Percentiles rank a stretch among this genome's conserved stretches.
phyloP scores from a whole-genome alignment of 2,329 filamentous ascomycete genomes.

The Cladophialophora bantiana region DNA sequence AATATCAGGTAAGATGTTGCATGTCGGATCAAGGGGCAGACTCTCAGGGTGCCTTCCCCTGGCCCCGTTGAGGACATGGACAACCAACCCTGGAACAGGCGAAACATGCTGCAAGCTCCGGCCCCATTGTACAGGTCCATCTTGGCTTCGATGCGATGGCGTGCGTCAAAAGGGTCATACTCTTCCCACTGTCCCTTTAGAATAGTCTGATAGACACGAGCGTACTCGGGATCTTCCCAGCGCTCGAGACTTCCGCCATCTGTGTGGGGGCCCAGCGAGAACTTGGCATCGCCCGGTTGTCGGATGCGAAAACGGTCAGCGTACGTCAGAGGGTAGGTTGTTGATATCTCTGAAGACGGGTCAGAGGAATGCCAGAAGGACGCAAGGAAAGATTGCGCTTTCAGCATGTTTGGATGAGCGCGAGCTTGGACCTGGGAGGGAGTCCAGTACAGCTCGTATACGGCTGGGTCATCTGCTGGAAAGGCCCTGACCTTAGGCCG shows the following conservation, averaged over 20 bases:
- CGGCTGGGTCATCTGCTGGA: slow-evolving; percentile 70
- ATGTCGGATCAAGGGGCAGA: slow-evolving; percentile 78
- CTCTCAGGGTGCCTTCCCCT: slow-evolving; percentile 78
- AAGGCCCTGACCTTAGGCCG: slow-evolving; percentile 63
- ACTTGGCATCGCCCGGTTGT: slow-evolving; percentile 72
- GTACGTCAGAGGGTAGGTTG: slow-evolving; percentile 70
- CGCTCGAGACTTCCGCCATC: slow-evolving; percentile 78
- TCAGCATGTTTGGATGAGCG: slow-evolving; percentile 69
- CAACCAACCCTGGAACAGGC: slow-evolving; percentile 91
- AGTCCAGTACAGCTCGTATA: slow-evolving; percentile 80
- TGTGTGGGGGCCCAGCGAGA: slow-evolving; percentile 75
- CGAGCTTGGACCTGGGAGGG: slow-evolving; percentile 71
- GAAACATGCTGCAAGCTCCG: slow-evolving; percentile 82
- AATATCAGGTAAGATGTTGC: slow-evolving; percentile 82
- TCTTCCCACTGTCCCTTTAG: slow-evolving; percentile 78
- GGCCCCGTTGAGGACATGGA: slow-evolving; percentile 76
- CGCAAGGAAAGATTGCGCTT: slow-evolving; percentile 69
- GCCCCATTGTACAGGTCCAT: slow-evolving; percentile 81
- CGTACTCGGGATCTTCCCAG: slow-evolving; percentile 75
- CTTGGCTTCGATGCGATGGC: slow-evolving; percentile 69
- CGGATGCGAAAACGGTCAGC: slow-evolving; percentile 76
- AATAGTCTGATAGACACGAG: slow-evolving; percentile 74
- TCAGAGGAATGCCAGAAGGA: slow-evolving; percentile 67
- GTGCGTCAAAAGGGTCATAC: slow-evolving; percentile 83
- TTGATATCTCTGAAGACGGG: slow-evolving; percentile 48